phyloP scores from a whole-genome alignment of 176 grass and related monocot species.

The Eremochloa ophiuroides region DNA sequence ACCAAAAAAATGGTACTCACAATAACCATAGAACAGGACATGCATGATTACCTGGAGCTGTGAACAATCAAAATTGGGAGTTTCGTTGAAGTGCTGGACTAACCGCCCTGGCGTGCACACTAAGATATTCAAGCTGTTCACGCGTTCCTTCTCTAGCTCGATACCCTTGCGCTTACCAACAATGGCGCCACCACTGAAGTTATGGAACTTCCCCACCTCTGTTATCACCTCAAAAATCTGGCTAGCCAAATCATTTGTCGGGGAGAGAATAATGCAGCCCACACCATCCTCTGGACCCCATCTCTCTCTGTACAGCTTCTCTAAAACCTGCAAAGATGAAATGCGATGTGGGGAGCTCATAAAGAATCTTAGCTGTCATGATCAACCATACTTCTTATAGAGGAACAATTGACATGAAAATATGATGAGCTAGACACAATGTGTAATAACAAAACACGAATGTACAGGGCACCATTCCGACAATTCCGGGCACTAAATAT shows the following conservation, averaged over 20 bases:
- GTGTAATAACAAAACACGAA: background rate
- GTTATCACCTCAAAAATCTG: slow-evolving; percentile 78
- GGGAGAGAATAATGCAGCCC: slow-evolving; percentile 79
- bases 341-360: background rate
- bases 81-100: slow-evolving; percentile 89
- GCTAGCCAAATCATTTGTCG: slow-evolving; percentile 77
- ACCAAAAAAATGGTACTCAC: background rate
- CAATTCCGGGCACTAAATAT: background rate
- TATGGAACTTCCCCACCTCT: slow-evolving; percentile 49
- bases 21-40: slow-evolving; percentile 10
- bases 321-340: slow-evolving; percentile 48
- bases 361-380: background rate
- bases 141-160: slow-evolving; percentile 59
- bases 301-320: slow-evolving; percentile 76
- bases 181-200: slow-evolving; percentile 59
- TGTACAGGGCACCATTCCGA: background rate
- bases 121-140: slow-evolving; percentile 79
- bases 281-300: slow-evolving; percentile 70
- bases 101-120: slow-evolving; percentile 88
- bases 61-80: slow-evolving; percentile 77
- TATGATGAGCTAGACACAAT: slow-evolving; percentile 5
- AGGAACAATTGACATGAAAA: background rate
- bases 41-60: slow-evolving; percentile 71
- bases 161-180: slow-evolving; percentile 80
- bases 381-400: background rate